Percentiles rank a stretch among this genome's conserved stretches.
phyloP scores from a whole-genome alignment of 495 filamentous ascomycete species.

The Aspergillus sclerotioniger region DNA sequence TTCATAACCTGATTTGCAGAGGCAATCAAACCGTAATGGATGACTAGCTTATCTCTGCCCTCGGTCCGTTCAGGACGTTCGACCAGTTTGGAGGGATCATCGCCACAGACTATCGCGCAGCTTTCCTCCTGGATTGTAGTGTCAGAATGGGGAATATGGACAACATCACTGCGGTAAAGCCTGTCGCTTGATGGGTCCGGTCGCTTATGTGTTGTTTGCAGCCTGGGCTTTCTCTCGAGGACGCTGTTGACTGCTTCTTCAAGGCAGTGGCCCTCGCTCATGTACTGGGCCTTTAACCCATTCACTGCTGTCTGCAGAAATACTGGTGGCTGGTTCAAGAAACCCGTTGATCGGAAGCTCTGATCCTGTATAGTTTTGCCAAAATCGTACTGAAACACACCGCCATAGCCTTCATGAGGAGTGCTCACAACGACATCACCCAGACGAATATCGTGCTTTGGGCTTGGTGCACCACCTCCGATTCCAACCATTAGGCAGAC shows the following conservation, averaged over 20 bases:
- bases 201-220: neutral
- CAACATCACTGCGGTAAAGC: neutral
- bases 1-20: no score
- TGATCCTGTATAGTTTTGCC: conserved; percentile 9
- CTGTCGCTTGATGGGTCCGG: neutral
- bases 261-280: conserved; percentile 11
- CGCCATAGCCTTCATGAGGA: neutral
- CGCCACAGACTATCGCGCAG: neutral
- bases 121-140: neutral
- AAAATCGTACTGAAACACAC: conserved; percentile 15
- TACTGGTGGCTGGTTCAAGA: conserved; percentile 20
- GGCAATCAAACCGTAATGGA: no score
- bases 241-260: conserved; percentile 12
- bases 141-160: neutral
- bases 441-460: conserved; percentile 23
- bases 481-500: conserved; percentile 30
- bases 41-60: neutral
- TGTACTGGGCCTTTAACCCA: conserved; percentile 12
- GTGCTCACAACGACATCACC: conserved; percentile 18
- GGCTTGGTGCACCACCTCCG: conserved; percentile 22
- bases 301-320: conserved; percentile 16
- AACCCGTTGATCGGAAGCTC: conserved; percentile 23
- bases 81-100: neutral
- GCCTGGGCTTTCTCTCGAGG: conserved; percentile 10
- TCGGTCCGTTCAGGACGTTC: neutral